phyloP scores from a whole-genome alignment of 163 green algal genomes.

The Volvox carteri region DNA sequence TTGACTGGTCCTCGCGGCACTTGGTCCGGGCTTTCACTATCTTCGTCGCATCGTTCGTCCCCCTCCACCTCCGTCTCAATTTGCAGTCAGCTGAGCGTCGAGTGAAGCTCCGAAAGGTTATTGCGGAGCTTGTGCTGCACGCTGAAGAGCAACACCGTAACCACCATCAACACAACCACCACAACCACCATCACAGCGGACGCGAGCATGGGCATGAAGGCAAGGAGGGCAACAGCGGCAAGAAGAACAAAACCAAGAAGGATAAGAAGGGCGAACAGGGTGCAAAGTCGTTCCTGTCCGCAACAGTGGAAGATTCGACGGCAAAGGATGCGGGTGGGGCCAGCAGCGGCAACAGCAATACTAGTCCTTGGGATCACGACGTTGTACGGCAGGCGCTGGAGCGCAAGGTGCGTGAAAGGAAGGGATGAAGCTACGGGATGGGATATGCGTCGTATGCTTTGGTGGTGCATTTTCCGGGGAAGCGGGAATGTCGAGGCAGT shows the following conservation, averaged over 20 bases:
- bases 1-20: too few species aligned
- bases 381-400: slow-evolving; percentile 36
- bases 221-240: not conserved
- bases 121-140: slow-evolving; percentile 38
- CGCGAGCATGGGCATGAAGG: not conserved
- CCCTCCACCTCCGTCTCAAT: too few species aligned
- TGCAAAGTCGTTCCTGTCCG: too few species aligned
- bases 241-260: slow-evolving; percentile 17
- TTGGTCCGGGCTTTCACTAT: too few species aligned
- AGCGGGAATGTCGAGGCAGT: too few species aligned
- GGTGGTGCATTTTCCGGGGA: too few species aligned
- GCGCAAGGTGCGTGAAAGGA: slow-evolving; percentile 40
- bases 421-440: too few species aligned
- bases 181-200: not conserved
- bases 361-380: slow-evolving; percentile 31
- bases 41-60: too few species aligned
- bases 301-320: too few species aligned
- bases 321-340: not conserved
- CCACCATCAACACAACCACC: slow-evolving; percentile 13
- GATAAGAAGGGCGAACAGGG: too few species aligned
- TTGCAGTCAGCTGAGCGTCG: slow-evolving; percentile 42
- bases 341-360: not conserved
- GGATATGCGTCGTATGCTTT: too few species aligned
- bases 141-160: slow-evolving; percentile 34
- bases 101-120: slow-evolving; percentile 27